phyloP scores from a whole-genome alignment of 2,329 filamentous ascomycete genomes.

The Acrocalymma vagum region DNA sequence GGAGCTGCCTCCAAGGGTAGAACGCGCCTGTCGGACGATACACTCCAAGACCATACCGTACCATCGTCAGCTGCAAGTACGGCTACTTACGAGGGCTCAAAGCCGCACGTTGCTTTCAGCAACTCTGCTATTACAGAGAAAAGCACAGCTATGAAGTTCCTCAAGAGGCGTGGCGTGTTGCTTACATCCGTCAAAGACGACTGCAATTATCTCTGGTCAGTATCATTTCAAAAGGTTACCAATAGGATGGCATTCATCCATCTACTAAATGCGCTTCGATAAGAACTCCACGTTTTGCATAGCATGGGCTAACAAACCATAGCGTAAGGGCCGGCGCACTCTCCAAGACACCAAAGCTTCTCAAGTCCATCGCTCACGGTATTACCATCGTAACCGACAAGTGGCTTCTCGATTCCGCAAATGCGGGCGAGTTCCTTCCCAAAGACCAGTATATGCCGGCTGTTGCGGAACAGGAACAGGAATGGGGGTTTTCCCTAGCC shows the following conservation, averaged over 20 bases:
- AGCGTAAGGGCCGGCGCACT: conserved; percentile 51
- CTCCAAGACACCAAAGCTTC: conserved; percentile 55
- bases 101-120: conserved; percentile 43
- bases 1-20: conserved; percentile 17
- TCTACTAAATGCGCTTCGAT: not conserved
- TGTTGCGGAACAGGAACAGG: conserved; percentile 43
- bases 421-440: conserved; percentile 45
- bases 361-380: conserved; percentile 53
- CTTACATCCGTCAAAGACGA: conserved; percentile 40
- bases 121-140: conserved; percentile 37
- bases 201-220: conserved; percentile 45
- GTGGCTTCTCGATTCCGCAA: conserved; percentile 54
- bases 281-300: too few relatives aligned
- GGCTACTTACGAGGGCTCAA: conserved; percentile 29
- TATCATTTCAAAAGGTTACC: not conserved
- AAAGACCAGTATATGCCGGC: conserved; percentile 43
- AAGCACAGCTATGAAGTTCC: conserved; percentile 37
- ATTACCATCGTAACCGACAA: conserved; percentile 56
- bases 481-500: conserved; percentile 48
- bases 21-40: conserved; percentile 12
- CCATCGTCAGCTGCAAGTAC: conserved; percentile 18
- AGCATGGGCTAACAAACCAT: conserved; percentile 22
- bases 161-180: conserved; percentile 40
- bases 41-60: conserved; percentile 14
- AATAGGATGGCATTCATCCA: too few relatives aligned